Base-by-base conservation (phyloP, 2,329 filamentous ascomycete species). In the Tolypocladium inflatum region DNA sequence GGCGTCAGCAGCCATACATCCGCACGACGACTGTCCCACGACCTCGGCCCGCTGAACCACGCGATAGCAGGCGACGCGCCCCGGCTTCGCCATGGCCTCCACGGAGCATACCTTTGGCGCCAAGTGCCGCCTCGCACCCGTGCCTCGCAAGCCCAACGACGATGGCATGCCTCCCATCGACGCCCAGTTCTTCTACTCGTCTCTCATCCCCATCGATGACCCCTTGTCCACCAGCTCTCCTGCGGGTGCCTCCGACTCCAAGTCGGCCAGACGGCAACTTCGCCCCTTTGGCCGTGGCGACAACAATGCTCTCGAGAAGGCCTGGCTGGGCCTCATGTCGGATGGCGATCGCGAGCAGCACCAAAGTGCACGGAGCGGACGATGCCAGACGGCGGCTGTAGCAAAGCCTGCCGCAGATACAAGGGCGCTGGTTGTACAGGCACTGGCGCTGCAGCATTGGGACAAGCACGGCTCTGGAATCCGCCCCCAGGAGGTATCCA, bases 171-270 rank as follows among this genome's bases (percentile, higher is more conserved):
- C 88, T 19, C 79, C 83, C 0, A 71, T 88, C 57, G 78, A 80
- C 38, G 80, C 87, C 26, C 89, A 91, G 62, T 96, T 91, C 75
- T 96, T 96, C 73, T 96, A 96, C 72, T 82, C 85, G 17, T 94
- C 91, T 13, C 78, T 85, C 15, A 81, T 93, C 55, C 87, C 91
- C 37, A 91, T 96, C 68, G 91, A 96, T 67, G 91, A 96, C 67
- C 90, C 90, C 30, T 80, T 96, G n/a, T 90, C 88, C 11, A 82
- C 87, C 1, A 74, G 78, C 13, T 71, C 80, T 74, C 67, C 84
- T 71, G 69, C 82, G 68, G 71, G 71, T 30, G 65, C 80, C 70
- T 62, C 78, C 69, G 74, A 86, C 55, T 68, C 79, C 17, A 80
- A 76, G 58, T 71, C 79, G 57, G 72, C 78, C 39, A 86, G 81